A percentile compares a stretch with the other conserved stretches of the same genome.
These are phyloP conservation scores for Pochonia chlamydosporia DNA, from an alignment of 2,329 filamentous ascomycete genomes.

Conservation along the genomic window DNA sequence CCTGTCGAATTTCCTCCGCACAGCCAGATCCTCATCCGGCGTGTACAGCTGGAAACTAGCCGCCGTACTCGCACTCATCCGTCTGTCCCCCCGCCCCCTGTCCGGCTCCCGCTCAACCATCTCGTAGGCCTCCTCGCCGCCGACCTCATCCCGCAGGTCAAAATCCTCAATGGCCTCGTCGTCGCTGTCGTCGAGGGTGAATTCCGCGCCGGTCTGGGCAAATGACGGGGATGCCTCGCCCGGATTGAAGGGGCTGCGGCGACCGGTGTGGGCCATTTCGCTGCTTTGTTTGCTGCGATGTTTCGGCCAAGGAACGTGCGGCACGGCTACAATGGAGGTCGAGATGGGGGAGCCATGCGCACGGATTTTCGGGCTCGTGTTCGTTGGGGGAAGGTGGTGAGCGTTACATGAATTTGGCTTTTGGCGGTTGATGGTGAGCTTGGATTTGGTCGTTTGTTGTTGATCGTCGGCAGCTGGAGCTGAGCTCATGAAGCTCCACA, in stretches of 20 bases:
- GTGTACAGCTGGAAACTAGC: constrained; percentile 40
- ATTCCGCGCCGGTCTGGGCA: constrained; percentile 32
- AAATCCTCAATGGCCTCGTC: constrained; percentile 17
- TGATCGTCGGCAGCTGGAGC: not conserved
- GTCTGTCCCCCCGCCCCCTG: constrained; percentile 4
- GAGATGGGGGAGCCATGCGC: not conserved
- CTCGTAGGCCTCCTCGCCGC: constrained; percentile 27
- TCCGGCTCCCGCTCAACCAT: constrained; percentile 20
- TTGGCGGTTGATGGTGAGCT: not conserved
- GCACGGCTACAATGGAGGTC: not conserved
- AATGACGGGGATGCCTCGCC: constrained; percentile 28
- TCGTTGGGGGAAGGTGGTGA: too few relatives aligned
- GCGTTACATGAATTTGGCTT: too few relatives aligned
- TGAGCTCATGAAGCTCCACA: not conserved
- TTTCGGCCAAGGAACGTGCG: too few relatives aligned
- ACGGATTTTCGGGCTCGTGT: not conserved
- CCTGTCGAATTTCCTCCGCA: constrained; percentile 71
- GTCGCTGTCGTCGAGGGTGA: constrained; percentile 29
- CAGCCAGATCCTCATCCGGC: constrained; percentile 63
- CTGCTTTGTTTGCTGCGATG: too few relatives aligned
- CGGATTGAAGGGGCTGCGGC: constrained; percentile 15
- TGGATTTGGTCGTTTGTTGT: too few relatives aligned
- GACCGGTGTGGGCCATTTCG: constrained; percentile 8
- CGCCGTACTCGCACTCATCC: constrained; percentile 22
- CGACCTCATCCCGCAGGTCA: constrained; percentile 26